phyloP scores from a whole-genome alignment of 2,329 filamentous ascomycete genomes.

The Macrophomina phaseolina region DNA sequence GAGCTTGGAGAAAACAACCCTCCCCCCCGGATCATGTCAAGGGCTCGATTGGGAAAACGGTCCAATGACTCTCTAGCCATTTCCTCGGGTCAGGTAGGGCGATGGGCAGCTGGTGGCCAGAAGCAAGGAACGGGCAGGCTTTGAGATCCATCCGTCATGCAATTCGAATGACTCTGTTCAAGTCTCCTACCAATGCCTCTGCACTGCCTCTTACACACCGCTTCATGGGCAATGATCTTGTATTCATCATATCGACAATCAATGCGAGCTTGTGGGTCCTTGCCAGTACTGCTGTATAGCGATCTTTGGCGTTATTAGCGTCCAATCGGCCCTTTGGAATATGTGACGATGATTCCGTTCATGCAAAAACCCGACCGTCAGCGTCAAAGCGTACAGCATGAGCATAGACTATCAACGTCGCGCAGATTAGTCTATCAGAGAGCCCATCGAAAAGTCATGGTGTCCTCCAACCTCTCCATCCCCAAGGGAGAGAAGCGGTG shows the following conservation, averaged over 20 bases:
- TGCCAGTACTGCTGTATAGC: slow-evolving; percentile 4
- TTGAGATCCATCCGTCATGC: not conserved
- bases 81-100: not conserved
- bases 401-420: not conserved
- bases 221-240: slow-evolving; percentile 1
- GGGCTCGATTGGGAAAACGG: not conserved
- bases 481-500: not conserved
- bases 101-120: not conserved
- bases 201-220: slow-evolving; percentile 15
- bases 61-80: slow-evolving; percentile 11
- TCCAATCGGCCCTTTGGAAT: slow-evolving; percentile 10
- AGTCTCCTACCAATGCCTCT: not conserved
- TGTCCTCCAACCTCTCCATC: not conserved
- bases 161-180: not conserved
- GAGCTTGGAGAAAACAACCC: not conserved
- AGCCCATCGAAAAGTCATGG: not conserved
- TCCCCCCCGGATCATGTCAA: not conserved
- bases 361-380: not conserved
- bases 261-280: not conserved
- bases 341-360: slow-evolving; percentile 9
- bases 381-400: not conserved
- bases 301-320: slow-evolving; percentile 4
- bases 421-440: slow-evolving; percentile 1
- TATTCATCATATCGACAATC: not conserved
- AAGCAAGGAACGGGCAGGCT: not conserved